Conservation (phyloP, 805 yeast species). For the Yamadazyma philogaea region DNA sequence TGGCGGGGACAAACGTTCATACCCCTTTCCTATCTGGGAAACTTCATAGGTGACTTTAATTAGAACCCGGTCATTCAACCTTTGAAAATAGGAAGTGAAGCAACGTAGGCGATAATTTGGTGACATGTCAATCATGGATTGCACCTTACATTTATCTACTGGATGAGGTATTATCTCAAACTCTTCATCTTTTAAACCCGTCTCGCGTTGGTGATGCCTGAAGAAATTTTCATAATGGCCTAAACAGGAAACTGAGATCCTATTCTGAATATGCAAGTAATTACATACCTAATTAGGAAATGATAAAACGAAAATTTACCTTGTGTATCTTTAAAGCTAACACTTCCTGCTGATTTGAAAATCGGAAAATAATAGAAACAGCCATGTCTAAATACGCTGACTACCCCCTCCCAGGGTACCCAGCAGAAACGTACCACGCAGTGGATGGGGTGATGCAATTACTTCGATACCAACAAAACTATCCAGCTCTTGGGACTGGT, state of each 20-base stretch:
- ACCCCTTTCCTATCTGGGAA: background rate
- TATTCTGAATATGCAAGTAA: constrained; percentile 3
- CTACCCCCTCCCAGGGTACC: constrained; percentile 10
- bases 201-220: too few species aligned
- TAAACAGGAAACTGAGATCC: constrained; percentile 2
- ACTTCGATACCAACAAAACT: constrained; percentile 26
- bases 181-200: too few species aligned
- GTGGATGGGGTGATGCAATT: constrained; percentile 28
- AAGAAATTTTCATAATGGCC: constrained; percentile 38
- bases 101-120: too few species aligned
- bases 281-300: constrained; percentile 7
- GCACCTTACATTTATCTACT: too few species aligned
- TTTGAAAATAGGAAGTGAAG: too few species aligned
- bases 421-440: constrained; percentile 22
- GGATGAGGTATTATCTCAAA: too few species aligned
- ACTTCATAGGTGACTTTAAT: background rate
- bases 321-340: background rate
- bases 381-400: background rate
- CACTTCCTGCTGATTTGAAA: background rate
- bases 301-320: background rate
- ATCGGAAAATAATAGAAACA: background rate
- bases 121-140: too few species aligned
- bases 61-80: background rate
- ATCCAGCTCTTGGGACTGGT: constrained; percentile 34
- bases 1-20: background rate